Base-by-base conservation (phyloP, 2,329 filamentous ascomycete species). In the Alternaria gaisen region DNA sequence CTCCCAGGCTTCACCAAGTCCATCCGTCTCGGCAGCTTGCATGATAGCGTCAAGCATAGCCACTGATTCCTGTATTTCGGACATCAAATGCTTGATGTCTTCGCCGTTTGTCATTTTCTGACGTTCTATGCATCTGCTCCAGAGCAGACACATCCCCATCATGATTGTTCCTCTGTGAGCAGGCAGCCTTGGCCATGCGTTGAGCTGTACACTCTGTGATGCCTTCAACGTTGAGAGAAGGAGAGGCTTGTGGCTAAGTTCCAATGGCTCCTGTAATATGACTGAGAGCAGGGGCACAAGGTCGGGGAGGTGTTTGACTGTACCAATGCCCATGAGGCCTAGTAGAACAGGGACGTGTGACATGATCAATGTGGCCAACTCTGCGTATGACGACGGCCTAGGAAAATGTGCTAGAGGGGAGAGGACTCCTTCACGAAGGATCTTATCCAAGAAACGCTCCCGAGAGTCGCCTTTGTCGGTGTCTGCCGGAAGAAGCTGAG, bases 261-360 rank as follows among this genome's bases (percentile, higher is more conserved):
- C 84, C 72, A 95, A 92, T 0, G 91, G 88, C 70, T 93, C 88
- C 3, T 86, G 84, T 54, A 97, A 80, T 10, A 90, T 85, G 40
- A 82, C 80, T 3, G 87, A 87, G 10, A 92, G 77, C 64, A 94
- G 82, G 0, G 91, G 88, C 1, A 97, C 74, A 8, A 94, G 77
- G 46, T 88, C 86, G 83, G 89, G 87, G 1, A 93, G 79, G 74
- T 94, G 89, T 70, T 90, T 91, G 28, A 88, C 85, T 2, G 86
- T 81, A 62, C 87, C 81, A 53, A 93, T 82, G 41, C 87, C 87
- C 72, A 93, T 80, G 14, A 81, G 82, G 5, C 81, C 70, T 5
- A 92, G 73, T 14, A 91, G 73, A 10, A 74, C 66, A 2, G 75
- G 67, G 4, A 87, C 79, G 43, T 87, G 80, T 0, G 75, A 70